Conservation (phyloP, 2,329 filamentous ascomycete species). For the Fusarium pseudoanthophilum region DNA sequence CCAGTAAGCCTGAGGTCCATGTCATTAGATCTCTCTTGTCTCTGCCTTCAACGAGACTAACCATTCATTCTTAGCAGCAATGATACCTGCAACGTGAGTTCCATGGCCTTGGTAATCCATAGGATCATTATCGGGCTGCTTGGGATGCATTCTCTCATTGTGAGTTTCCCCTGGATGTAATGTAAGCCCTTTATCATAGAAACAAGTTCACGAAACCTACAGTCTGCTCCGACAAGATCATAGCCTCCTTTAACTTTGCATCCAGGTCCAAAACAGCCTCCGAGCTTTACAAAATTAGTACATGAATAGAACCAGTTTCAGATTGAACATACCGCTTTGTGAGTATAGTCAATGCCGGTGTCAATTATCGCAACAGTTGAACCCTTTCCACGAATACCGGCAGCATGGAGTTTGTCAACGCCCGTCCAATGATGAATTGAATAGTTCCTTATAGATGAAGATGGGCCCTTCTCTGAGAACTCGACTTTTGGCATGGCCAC, state of each 20-base stretch:
- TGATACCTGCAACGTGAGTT: constrained; percentile 59
- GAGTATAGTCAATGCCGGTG: constrained; percentile 54
- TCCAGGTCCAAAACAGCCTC: constrained; percentile 53
- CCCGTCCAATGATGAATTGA: constrained; percentile 54
- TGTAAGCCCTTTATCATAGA: constrained; percentile 12
- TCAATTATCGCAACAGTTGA: constrained; percentile 54
- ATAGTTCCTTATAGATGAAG: constrained; percentile 43
- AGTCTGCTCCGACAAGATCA: constrained; percentile 51
- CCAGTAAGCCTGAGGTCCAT: constrained; percentile 52
- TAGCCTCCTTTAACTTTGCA: constrained; percentile 54
- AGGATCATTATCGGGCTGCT: constrained; percentile 50
- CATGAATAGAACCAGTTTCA: not conserved
- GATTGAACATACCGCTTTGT: constrained; percentile 47
- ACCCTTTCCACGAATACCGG: constrained; percentile 52
- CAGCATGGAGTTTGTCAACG: constrained; percentile 52
- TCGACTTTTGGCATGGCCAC: constrained; percentile 39
- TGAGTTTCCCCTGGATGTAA: constrained; percentile 45
- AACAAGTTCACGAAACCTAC: constrained; percentile 33
- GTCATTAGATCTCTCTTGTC: not conserved
- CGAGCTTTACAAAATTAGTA: constrained; percentile 45
- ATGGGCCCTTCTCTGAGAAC: constrained; percentile 20
- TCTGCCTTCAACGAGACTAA: constrained; percentile 2
- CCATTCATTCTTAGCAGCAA: constrained; percentile 57
- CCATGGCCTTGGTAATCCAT: constrained; percentile 52
- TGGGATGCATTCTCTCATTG: constrained; percentile 45